Base-by-base conservation (phyloP, 495 filamentous ascomycete species). In the Aspergillus panamensis region DNA sequence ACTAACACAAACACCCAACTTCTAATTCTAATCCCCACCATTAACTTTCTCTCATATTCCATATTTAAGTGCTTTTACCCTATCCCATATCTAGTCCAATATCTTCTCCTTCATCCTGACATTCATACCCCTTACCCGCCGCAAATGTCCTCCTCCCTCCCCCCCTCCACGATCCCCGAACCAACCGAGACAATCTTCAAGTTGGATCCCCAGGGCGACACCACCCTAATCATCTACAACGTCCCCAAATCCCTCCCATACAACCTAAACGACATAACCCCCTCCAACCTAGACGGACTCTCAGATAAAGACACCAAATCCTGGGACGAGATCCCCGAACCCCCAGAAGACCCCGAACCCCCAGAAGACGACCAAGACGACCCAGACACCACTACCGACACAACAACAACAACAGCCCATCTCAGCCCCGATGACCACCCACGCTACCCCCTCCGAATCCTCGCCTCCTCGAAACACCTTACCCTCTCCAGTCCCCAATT, bases 401-500 rank as follows among this genome's bases (percentile, higher is more conserved):
- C n/a, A n/a, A n/a, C n/a, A n/a, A n/a, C n/a, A n/a, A n/a, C n/a
- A n/a, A n/a, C n/a, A n/a, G n/a, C n/a, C 25, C 25, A 5, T 25
- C 25, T 2, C 25, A 25, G 9, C n/a, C 5, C 14, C 3, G 10
- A 45, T 10, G 10, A 45, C 3, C 42, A 16, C 0, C n/a, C 16
- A 2, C 16, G 42, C 20, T 17, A 31, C 10, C 43, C 44, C 0
- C 17, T 56, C 19, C 55, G n/a, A 1, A 50, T 59, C 20, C 49
- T 20, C 1, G 49, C 33, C 0, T 59, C 57, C 6, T 48, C 57
- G 13, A 59, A 53, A 19, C 57, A 53, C 16, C 42, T 59, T 1
- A 40, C 29, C 6, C 20, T 59, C 1, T 10, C 57, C 17, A 48
- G 48, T 31, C 14, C 40, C 14, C 51, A 59, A 13, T 59, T 53